Evolutionary conservation across 1,284 basidiomycete species (phyloP).

Genomic region (Mixia osmundae): DNA sequence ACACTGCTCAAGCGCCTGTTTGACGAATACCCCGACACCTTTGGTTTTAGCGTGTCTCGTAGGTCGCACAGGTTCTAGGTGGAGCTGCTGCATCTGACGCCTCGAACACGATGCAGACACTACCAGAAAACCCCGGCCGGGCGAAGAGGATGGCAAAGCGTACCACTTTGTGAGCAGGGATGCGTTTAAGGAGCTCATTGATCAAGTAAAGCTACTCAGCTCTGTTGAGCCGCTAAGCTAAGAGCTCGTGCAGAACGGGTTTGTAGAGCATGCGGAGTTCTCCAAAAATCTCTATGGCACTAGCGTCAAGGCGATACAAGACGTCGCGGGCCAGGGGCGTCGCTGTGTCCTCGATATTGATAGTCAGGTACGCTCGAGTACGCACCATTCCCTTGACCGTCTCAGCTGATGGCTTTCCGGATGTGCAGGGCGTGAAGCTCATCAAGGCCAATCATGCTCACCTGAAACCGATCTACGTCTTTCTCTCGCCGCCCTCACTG

Average conservation of each 20-base stretch:
- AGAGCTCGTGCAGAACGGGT: constrained; percentile 23
- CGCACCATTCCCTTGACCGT: not conserved
- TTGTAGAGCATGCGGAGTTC: constrained; percentile 46
- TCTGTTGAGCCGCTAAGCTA: not conserved
- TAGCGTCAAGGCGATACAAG: constrained; percentile 40
- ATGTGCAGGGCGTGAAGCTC: constrained; percentile 54
- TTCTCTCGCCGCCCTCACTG: constrained; percentile 73
- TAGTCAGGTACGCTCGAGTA: constrained; percentile 41
- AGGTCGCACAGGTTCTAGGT: constrained; percentile 20
- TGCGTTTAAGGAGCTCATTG: constrained; percentile 29
- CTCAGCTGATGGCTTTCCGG: too few species aligned
- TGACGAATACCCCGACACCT: constrained; percentile 52
- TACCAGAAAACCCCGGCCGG: constrained; percentile 59
- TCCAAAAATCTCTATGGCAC: constrained; percentile 88
- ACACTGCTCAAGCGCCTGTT: constrained; percentile 73
- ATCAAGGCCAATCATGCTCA: constrained; percentile 45
- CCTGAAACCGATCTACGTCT: constrained; percentile 69
- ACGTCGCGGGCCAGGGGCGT: constrained; percentile 28
- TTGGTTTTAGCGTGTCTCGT: constrained; percentile 91
- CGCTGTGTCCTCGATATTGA: constrained; percentile 93
- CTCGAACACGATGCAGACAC: constrained; percentile 39
- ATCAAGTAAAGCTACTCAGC: constrained; percentile 14
- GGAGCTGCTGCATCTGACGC: not conserved
- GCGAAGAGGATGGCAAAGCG: constrained; percentile 47
- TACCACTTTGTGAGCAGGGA: constrained; percentile 33